phyloP scores from a whole-genome alignment of 106 monocot genomes.

The Apostasia shenzhenica region DNA sequence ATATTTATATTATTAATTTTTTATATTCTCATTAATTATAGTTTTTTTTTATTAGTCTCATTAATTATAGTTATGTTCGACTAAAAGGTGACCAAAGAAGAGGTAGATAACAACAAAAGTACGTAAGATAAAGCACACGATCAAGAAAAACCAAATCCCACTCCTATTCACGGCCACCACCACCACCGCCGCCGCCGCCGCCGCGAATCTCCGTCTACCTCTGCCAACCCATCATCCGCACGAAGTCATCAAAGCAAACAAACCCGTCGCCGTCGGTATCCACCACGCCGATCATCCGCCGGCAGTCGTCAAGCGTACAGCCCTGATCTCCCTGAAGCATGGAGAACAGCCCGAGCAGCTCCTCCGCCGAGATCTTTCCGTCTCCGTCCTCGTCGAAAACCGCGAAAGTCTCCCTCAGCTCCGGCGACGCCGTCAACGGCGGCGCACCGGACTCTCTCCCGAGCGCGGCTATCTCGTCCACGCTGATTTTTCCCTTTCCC shows the following conservation, averaged over 20 bases:
- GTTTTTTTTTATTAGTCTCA: too few relatives aligned
- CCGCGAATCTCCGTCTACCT: neutral
- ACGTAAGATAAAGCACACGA: too few relatives aligned
- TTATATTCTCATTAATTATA: too few relatives aligned
- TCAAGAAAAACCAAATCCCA: too few relatives aligned
- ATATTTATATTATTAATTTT: too few relatives aligned
- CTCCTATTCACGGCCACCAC: too few relatives aligned
- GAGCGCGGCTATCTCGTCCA: constrained; percentile 16
- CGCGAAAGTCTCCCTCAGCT: constrained; percentile 36
- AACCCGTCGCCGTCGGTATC: constrained; percentile 48
- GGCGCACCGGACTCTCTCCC: neutral
- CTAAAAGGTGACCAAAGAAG: too few relatives aligned
- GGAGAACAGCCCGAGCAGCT: constrained; percentile 34
- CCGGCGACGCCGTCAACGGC: constrained; percentile 4
- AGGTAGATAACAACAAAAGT: too few relatives aligned
- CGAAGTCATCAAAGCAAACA: constrained; percentile 64
- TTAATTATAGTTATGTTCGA: too few relatives aligned
- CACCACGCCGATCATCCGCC: constrained; percentile 51
- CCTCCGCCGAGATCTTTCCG: constrained; percentile 68
- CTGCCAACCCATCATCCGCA: constrained; percentile 43
- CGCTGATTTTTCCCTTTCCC: constrained; percentile 23
- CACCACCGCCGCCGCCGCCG: too few relatives aligned
- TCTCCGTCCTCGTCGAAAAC: constrained; percentile 54
- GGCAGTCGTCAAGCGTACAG: constrained; percentile 45
- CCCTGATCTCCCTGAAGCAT: constrained; percentile 25